Evolutionary conservation across 257 asterid species (phyloP), one percentile per base, ranked within the genome.

Genomic region (Gentiana dahurica): DNA sequence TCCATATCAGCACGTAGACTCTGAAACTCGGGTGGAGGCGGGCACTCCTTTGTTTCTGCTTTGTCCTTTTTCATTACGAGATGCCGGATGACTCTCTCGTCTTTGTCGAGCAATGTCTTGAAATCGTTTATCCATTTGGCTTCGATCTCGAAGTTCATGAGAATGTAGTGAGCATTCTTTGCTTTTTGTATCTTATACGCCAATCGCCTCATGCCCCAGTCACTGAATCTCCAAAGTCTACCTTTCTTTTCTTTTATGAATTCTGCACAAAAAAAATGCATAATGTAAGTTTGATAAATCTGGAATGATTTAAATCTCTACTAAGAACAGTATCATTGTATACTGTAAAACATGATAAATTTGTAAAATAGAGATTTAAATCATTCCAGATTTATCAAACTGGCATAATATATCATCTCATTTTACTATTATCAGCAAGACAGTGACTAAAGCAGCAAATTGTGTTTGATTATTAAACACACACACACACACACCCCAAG

Each of bases 141-240:
- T 69, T 76, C 94, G 37, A 87, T n/a, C 77, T 87, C 95, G 10
- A 91, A 91, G 71, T 91, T 87, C 90, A 79, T 78, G 51, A 91
- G 65, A 57, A 92, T 80, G 56, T 92, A 92, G 65, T 92, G 95
- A n/a, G 97, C 98, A 8, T 75, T 77, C 64, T 70, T 78, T 2
- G 98, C 93, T 65, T 92, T 92, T 54, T 77, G 79, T 59, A 92
- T 92, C 82, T 68, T 75, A 90, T 92, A 92, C 1, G 97, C 97
- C 62, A 92, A 72, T 76, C 89, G 77, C 38, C 98, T 93, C 84
- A 88, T 71, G 57, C 98, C 98, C 98, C 98, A 92, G 73, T 92
- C 95, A 11, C 85, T 83, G 75, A 88, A 81, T 79, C 97, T 88
- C 95, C 97, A 88, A 53, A 88, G 36, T 79, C 68, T 88, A 4